Conservation (phyloP, 23 red algal genomes). For the Gracilaria caudata region DNA sequence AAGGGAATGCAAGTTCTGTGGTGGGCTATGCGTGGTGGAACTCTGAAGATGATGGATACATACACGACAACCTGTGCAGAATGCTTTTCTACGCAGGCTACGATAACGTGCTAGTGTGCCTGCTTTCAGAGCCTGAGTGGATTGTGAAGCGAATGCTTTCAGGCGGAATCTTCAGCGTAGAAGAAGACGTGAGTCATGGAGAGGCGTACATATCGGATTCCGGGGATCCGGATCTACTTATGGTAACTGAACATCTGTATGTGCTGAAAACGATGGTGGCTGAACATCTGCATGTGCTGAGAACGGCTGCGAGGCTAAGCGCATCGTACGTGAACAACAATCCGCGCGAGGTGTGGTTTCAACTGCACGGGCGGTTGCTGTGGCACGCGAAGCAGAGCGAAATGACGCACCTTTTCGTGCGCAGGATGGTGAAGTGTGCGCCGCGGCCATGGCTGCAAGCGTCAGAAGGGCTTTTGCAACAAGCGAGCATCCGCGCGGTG, state of each 20-base stretch:
- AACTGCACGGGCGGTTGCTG: slow-evolving; percentile 26
- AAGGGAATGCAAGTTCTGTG: not conserved
- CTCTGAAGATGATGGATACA: not conserved
- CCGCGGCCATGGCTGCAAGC: slow-evolving; percentile 14
- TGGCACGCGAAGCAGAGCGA: slow-evolving; percentile 7
- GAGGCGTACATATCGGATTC: too few relatives aligned
- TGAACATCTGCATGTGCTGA: not conserved
- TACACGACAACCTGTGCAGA: slow-evolving; percentile 8
- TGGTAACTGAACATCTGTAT: not conserved
- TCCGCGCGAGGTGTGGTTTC: slow-evolving; percentile 19
- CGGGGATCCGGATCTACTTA: too few relatives aligned
- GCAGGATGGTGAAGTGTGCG: not conserved
- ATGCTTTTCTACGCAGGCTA: not conserved
- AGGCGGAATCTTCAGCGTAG: not conserved
- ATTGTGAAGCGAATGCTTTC: not conserved
- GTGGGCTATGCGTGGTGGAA: not conserved
- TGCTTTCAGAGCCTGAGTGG: not conserved
- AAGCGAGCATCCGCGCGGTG: not conserved
- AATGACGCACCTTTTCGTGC: not conserved
- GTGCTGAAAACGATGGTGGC: not conserved
- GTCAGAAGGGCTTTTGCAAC: slow-evolving; percentile 12
- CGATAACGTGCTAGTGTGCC: not conserved
- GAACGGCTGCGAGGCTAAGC: slow-evolving; percentile 5
- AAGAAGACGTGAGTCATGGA: not conserved
- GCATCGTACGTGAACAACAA: not conserved